Evolutionary conservation across 139 green algal species (phyloP), one percentile per base, ranked within the genome.

Genomic region (Penium margaritaceum): DNA sequence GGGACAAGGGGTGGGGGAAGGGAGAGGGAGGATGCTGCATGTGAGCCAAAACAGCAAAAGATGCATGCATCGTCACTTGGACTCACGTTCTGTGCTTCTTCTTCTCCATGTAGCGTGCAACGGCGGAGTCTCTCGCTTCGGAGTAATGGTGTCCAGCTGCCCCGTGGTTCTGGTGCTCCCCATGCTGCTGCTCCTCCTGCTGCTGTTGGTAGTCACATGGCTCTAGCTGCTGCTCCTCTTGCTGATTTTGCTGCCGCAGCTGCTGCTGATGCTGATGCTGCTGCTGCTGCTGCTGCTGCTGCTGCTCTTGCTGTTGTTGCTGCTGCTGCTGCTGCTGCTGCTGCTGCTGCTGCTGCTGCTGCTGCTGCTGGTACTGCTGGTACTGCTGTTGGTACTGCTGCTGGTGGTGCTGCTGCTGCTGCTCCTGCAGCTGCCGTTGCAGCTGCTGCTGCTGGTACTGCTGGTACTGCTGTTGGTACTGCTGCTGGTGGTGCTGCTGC

Each of bases 31-130:
- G 55, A 12, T 37, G 55, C 14, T 35, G 51, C 57, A 7, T 21
- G 29, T 27, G 57, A 43, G 57, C 57, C 6, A 15, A 29, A 24
- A 5, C 7, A 35, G 17, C 5, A 15, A 32, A 62, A 62, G 53
- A 32, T 29, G 53, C 53, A 32, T n/a, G n/a, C n/a, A n/a, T n/a
- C 12, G 12, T 7, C 41, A 51, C 9, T 21, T 21, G 29, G 46
- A 30, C 66, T 64, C 9, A 74, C 66, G 21, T 74, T 17, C 66
- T 21, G 51, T 63, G 57, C 66, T 74, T 74, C 51, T 74, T 74
- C 66, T 74, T 74, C 66, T 74, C 66, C 66, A 65, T 74, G 66
- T 74, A 74, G 29, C 66, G 33, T 32, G 67, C n/a, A 1, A 74
- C 34, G 4, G 66, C 66, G 29, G 27, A 30, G 51, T 74, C 66